Conservation (phyloP, 345 rosid genomes). For the Camelina sativa region DNA sequence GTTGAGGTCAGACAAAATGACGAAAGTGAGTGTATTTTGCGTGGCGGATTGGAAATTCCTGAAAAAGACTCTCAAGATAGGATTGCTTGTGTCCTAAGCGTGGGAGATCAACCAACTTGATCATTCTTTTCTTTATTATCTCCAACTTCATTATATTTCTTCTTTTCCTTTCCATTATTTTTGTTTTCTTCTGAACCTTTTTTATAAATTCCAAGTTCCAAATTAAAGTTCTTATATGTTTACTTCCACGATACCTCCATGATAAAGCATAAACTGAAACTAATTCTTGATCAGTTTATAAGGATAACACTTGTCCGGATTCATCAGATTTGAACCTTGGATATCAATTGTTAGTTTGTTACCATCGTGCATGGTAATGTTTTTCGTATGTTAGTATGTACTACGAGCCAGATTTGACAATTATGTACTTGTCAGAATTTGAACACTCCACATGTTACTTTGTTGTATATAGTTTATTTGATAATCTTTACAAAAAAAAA, state of each 20-base stretch:
- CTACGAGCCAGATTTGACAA: background rate
- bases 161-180: background rate
- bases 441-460: background rate
- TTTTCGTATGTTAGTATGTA: background rate
- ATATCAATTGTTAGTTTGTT: background rate
- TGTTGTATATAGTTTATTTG: background rate
- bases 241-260: background rate
- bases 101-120: conserved; percentile 29
- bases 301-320: background rate
- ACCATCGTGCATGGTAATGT: background rate
- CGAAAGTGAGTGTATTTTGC: conserved; percentile 44
- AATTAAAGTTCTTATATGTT: background rate
- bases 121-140: conserved; percentile 6
- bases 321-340: background rate
- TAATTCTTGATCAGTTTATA: background rate
- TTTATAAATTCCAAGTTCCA: background rate
- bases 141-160: background rate
- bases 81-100: conserved; percentile 32
- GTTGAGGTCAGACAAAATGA: conserved; percentile 36
- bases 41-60: conserved; percentile 33
- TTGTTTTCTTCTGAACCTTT: background rate
- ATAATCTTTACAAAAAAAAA: background rate
- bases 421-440: background rate
- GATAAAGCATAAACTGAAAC: background rate
- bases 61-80: conserved; percentile 33